Conservation (phyloP, 2,329 filamentous ascomycete genomes). For the Corynespora cassiicola region DNA sequence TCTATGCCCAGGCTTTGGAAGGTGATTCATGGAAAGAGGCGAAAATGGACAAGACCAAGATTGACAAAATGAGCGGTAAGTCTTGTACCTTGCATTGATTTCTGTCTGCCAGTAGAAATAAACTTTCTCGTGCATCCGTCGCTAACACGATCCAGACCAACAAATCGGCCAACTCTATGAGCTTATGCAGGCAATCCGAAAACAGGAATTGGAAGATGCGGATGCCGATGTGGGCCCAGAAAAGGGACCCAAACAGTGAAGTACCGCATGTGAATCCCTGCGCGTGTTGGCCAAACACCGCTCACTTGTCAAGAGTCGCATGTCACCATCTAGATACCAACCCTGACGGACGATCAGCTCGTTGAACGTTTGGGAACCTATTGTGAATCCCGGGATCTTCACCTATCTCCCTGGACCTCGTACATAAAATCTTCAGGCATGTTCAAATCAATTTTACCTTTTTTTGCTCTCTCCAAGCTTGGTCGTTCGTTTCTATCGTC, state of each 20-base stretch:
- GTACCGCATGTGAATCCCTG: neutral
- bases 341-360: too few relatives aligned
- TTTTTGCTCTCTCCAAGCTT: too few relatives aligned
- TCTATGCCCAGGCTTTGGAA: constrained; percentile 91
- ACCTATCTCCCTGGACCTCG: too few relatives aligned
- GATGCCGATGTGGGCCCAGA: constrained; percentile 48
- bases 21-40: constrained; percentile 85
- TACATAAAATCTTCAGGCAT: too few relatives aligned
- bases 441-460: too few relatives aligned
- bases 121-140: neutral
- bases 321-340: too few relatives aligned
- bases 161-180: constrained; percentile 94
- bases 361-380: too few relatives aligned
- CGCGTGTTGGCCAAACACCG: too few relatives aligned
- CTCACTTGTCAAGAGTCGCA: too few relatives aligned
- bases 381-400: too few relatives aligned
- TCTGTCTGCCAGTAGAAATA: neutral
- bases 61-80: constrained; percentile 94
- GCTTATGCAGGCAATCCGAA: constrained; percentile 81
- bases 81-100: too few relatives aligned
- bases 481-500: too few relatives aligned
- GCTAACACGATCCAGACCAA: constrained; percentile 67
- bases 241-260: constrained; percentile 12
- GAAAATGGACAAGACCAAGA: constrained; percentile 80
- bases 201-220: constrained; percentile 56